A percentile compares a stretch with the other conserved stretches of the same genome.
phyloP scores from a whole-genome alignment of 2,329 filamentous ascomycete species.

The Pseudonectria foliicola region DNA sequence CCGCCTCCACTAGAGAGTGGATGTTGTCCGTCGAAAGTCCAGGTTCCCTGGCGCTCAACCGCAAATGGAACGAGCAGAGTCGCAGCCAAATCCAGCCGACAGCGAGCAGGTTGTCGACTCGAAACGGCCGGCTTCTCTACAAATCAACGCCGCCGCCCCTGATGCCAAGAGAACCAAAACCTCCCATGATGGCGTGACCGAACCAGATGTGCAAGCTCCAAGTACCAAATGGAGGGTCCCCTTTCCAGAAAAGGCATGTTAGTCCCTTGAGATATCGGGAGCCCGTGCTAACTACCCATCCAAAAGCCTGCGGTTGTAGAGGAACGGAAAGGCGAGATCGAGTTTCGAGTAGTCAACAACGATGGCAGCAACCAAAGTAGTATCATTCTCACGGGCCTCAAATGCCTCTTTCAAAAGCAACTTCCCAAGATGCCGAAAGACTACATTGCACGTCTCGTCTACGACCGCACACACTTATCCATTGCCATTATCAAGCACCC shows the following conservation, averaged over 20 bases:
- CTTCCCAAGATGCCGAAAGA: slow-evolving; percentile 99
- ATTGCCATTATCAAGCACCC: slow-evolving; percentile 98
- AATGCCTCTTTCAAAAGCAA: slow-evolving; percentile 98
- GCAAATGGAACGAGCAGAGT: too few species aligned
- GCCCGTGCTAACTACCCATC: slow-evolving; percentile 5
- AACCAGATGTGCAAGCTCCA: too few species aligned
- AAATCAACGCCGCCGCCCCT: too few species aligned
- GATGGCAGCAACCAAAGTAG: slow-evolving; percentile 80
- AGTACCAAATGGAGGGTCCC: slow-evolving; percentile 49
- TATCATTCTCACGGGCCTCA: slow-evolving; percentile 90
- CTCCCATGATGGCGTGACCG: too few species aligned
- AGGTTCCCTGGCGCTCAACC: too few species aligned
- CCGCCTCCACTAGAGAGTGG: too few species aligned
- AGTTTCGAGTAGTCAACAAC: slow-evolving; percentile 97
- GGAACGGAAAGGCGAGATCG: slow-evolving; percentile 88
- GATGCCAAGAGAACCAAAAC: too few species aligned
- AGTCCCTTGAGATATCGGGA: neutral
- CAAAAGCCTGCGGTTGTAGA: slow-evolving; percentile 86
- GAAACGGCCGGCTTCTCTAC: too few species aligned
- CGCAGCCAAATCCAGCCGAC: too few species aligned
- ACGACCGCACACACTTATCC: slow-evolving; percentile 91
- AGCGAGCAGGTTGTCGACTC: too few species aligned
- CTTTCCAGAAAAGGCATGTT: slow-evolving; percentile 75
- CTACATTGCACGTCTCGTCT: slow-evolving; percentile 94
- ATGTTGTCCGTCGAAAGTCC: too few species aligned